Conservation (phyloP, 2,329 filamentous ascomycete genomes). For the Cladosporium austrohemisphaericum region DNA sequence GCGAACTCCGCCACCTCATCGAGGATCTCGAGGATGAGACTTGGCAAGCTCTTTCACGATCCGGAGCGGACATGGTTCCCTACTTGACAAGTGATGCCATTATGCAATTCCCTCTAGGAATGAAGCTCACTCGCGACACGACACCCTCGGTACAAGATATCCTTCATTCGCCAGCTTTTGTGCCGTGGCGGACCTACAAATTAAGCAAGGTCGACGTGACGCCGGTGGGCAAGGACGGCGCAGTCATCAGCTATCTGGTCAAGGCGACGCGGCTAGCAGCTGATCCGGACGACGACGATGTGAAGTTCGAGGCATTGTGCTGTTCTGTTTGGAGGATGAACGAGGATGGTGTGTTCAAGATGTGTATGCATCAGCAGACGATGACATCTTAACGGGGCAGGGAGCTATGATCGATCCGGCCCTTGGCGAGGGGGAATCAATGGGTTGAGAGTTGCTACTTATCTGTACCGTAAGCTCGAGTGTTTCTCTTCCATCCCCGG, state of each 20-base stretch:
- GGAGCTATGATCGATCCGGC: too few relatives aligned
- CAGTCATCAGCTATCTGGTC: slow-evolving; percentile 28
- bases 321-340: slow-evolving; percentile 27
- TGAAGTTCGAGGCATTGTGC: slow-evolving; percentile 30
- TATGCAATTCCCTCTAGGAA: slow-evolving; percentile 27
- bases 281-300: slow-evolving; percentile 21
- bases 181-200: slow-evolving; percentile 29
- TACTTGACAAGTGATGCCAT: slow-evolving; percentile 28
- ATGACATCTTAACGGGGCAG: slow-evolving; percentile 18
- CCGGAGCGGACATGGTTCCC: slow-evolving; percentile 25
- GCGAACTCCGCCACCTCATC: slow-evolving; percentile 7
- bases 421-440: background rate
- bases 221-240: slow-evolving; percentile 24
- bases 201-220: slow-evolving; percentile 28
- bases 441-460: too few relatives aligned
- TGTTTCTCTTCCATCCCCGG: too few relatives aligned
- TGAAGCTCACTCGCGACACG: slow-evolving; percentile 27
- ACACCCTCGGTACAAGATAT: slow-evolving; percentile 27
- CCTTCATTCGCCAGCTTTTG: slow-evolving; percentile 26
- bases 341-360: slow-evolving; percentile 25
- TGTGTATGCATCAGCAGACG: slow-evolving; percentile 32
- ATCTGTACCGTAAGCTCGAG: too few relatives aligned
- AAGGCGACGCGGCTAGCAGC: slow-evolving; percentile 23
- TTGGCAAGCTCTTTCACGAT: slow-evolving; percentile 27
- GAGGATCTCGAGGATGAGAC: slow-evolving; percentile 27